These are phyloP conservation scores for Torulaspora globosa DNA, from an alignment of 1,139 yeast genomes.

Conservation along the genomic window DNA sequence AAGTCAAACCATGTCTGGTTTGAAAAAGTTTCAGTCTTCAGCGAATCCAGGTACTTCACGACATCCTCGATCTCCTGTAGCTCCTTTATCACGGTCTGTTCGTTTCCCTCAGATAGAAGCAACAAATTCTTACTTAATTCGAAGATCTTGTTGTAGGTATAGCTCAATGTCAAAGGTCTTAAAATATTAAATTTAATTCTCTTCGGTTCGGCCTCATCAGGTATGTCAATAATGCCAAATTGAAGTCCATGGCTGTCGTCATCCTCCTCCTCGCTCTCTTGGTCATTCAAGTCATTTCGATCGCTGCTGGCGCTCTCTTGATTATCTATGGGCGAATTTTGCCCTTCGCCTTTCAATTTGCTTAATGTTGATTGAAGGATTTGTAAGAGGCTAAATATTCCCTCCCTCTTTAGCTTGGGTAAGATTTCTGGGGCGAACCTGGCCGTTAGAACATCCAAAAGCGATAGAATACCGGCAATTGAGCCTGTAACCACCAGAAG, in stretches of 20 bases:
- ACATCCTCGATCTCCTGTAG: slow-evolving; percentile 29
- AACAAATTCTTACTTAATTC: slow-evolving; percentile 16
- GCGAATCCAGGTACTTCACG: slow-evolving; percentile 17
- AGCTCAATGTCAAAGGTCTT: slow-evolving; percentile 15
- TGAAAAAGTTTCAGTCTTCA: slow-evolving; percentile 21
- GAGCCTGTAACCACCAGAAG: slow-evolving; percentile 40
- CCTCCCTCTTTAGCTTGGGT: slow-evolving; percentile 63
- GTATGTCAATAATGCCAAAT: slow-evolving; percentile 28
- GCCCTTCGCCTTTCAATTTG: slow-evolving; percentile 22
- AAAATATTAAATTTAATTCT: slow-evolving; percentile 24
- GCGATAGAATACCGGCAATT: slow-evolving; percentile 52
- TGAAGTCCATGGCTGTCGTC: slow-evolving; percentile 28
- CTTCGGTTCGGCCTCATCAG: slow-evolving; percentile 27
- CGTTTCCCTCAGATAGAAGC: slow-evolving; percentile 19
- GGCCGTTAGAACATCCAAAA: slow-evolving; percentile 46
- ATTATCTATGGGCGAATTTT: slow-evolving; percentile 16
- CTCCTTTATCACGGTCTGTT: slow-evolving; percentile 30
- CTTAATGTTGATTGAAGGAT: slow-evolving; percentile 12
- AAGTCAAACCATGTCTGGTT: slow-evolving; percentile 44
- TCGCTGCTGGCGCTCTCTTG: slow-evolving; percentile 21
- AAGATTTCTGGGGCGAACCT: slow-evolving; percentile 47
- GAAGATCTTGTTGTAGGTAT: slow-evolving; percentile 15
- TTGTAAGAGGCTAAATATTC: slow-evolving; percentile 49
- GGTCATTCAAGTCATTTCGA: slow-evolving; percentile 16
- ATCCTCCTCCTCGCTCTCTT: slow-evolving; percentile 30